Base-by-base conservation (phyloP, 2,329 filamentous ascomycete species). In the Coniochaeta sp. region DNA sequence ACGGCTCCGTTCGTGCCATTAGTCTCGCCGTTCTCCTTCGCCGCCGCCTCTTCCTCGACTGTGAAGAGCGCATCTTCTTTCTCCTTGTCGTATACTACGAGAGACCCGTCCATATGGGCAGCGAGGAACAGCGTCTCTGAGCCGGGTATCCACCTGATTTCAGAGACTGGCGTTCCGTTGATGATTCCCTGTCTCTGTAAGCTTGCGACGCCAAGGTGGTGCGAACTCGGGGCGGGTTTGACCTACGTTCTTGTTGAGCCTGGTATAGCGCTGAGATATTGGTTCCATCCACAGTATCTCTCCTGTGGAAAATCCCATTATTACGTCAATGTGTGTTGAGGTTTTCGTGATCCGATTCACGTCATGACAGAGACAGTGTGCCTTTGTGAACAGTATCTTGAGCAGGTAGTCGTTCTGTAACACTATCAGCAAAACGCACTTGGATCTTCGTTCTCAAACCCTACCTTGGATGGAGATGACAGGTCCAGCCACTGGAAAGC, bases 211-310 rank as follows among this genome's bases (percentile, higher is more conserved):
- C 32, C 26, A 4, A 14, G 10, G 24, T n/a, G 19, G 7, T 32
- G 50, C 34, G n/a, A 57, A 14, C 62, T 47, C n/a, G 10, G 8
- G 4, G 42, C 5, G 8, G n/a, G 26, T 30, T 34, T 10, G 10
- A n/a, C 82, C 66, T 74, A 89, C 88, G 72, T 98, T 98, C 77
- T 99, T 99, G 72, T 99, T 99, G 68, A 99, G 81, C 22, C 95
- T 87, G 3, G 91, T 90, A 73, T 99, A 99, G 71, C 96, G 92
- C 69, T 98, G 93, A 42, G 92, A 93, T 69, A 97, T 90, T 12
- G 95, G 93, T 74, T 99, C 95, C 79, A 95, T 98, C 95, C 95
- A 99, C 63, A 99, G 93, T 55, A 99, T 92, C 73, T 99, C 95
- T 42, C 93, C 92, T 0, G 93, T 96, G 7, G 93, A 97, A 69